Evolutionary conservation across 768 basidiomycete species (phyloP), one percentile per base, ranked within the genome.

Genomic region (Ramaria sp.): DNA sequence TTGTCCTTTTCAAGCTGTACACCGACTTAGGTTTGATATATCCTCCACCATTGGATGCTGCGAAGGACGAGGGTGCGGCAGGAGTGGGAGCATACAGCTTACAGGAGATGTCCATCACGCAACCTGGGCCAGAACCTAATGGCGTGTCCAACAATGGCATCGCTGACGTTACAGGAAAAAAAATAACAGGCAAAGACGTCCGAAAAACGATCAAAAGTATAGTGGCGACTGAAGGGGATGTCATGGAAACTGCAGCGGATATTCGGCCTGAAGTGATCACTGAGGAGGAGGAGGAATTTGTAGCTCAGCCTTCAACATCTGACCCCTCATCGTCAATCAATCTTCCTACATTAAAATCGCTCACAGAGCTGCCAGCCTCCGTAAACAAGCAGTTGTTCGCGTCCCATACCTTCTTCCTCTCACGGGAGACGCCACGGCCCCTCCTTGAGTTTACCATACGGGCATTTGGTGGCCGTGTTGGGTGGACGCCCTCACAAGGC

Each of bases 1-100:
- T 99, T 64, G 86, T 92, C 20, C 82, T 96, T 65, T 99, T 92
- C 79, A 96, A 95, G 71, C 80, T 99, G n/a, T 99, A 92, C 71
- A 85, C 88, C n/a, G 93, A 97, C 64, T 78, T 78, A 36, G 88
- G 88, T 58, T 75, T 98, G 47, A 81, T 91, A 25, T 99, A 99
- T 64, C 96, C 96, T n/a, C 95, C 96, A 0, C 87, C 90, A 12
- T 65, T 96, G 57, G 93, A 99, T 64, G 62, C 68, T 30, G 77
- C 75, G 59, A 88, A 88, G 63, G 89, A 95, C 61, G 94, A 94
- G 63, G 74, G 72, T 48, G 87, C 78, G 13, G 93, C 92, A 16
- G 91, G 92, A 6, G 78, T 98, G 36, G 91, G 88, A 45, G 94
- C 95, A 3, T 87, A 94, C 67, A 78, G 70, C 59, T 71, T 99